Evolutionary conservation across 2,329 filamentous ascomycete species (phyloP).

Genomic region (Juglanconis oblonga): DNA sequence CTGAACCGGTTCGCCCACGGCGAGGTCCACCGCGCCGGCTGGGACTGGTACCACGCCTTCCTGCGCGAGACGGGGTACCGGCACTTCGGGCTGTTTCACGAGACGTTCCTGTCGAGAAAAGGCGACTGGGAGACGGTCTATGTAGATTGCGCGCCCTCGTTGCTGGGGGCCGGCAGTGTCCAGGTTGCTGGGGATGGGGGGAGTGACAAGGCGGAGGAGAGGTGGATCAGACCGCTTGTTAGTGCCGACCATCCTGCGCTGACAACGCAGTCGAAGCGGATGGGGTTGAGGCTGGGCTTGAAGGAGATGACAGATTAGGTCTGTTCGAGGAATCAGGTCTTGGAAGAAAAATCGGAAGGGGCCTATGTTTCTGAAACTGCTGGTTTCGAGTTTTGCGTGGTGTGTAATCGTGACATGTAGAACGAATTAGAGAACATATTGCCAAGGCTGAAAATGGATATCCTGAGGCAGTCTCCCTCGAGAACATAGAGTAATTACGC

Average conservation of each 20-base stretch:
- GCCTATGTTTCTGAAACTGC: too few species aligned
- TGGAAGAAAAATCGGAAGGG: too few species aligned
- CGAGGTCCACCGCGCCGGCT: slow-evolving; percentile 43
- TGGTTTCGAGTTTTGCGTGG: too few species aligned
- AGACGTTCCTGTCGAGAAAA: slow-evolving; percentile 45
- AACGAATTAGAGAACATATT: too few species aligned
- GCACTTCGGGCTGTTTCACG: slow-evolving; percentile 52
- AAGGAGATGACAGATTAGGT: neutral
- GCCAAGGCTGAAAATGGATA: too few species aligned
- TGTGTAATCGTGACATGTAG: too few species aligned
- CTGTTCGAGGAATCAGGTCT: too few species aligned
- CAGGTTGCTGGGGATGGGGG: slow-evolving; percentile 14
- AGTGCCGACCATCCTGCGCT: slow-evolving; percentile 28
- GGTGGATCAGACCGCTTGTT: slow-evolving; percentile 34
- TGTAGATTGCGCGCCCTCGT: slow-evolving; percentile 37
- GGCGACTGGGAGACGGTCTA: slow-evolving; percentile 52
- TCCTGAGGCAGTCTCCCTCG: too few species aligned
- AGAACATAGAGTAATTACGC: too few species aligned
- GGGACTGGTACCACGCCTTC: slow-evolving; percentile 45
- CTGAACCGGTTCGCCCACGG: slow-evolving; percentile 52
- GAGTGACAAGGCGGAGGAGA: slow-evolving; percentile 21
- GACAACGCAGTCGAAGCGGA: slow-evolving; percentile 33
- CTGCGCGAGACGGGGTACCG: slow-evolving; percentile 26
- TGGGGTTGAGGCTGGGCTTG: slow-evolving; percentile 19
- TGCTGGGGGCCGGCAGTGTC: slow-evolving; percentile 31